Evolutionary conservation across 75 land plant species (phyloP).

Genomic region (Pinus taeda): DNA sequence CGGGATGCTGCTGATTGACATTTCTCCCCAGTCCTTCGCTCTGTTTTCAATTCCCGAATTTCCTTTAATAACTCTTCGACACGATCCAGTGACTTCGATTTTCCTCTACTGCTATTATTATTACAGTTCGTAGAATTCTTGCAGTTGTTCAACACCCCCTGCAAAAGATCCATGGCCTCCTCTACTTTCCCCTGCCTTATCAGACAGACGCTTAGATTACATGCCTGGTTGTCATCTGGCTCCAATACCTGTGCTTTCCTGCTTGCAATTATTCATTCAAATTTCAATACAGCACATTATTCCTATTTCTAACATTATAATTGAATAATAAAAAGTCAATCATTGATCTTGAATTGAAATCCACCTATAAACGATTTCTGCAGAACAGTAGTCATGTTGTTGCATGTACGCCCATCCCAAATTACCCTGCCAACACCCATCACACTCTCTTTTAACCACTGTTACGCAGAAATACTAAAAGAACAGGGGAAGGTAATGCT

Average conservation of each 20-base stretch:
- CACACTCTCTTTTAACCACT: too few species aligned
- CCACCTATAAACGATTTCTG: slow-evolving; percentile 43
- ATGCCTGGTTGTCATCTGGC: slow-evolving; percentile 29
- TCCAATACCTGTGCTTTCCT: slow-evolving; percentile 17
- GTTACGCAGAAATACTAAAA: too few species aligned
- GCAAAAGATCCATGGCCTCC: slow-evolving; percentile 8
- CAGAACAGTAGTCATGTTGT: slow-evolving; percentile 43
- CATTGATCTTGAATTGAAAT: too few species aligned
- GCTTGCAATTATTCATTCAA: neutral
- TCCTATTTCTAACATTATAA: too few species aligned
- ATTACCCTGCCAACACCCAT: slow-evolving; percentile 59
- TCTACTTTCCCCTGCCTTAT: slow-evolving; percentile 26
- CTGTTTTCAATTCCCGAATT: neutral
- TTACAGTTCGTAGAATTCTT: too few species aligned
- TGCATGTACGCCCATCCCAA: slow-evolving; percentile 98
- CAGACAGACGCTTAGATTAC: slow-evolving; percentile 26
- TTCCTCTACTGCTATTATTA: neutral
- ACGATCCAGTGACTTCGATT: neutral
- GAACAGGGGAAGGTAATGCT: neutral
- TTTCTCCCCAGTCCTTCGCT: neutral
- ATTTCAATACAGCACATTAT: neutral
- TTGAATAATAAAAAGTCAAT: too few species aligned
- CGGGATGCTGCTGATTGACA: neutral
- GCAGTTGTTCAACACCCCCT: neutral
- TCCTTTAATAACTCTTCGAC: neutral